phyloP scores from a whole-genome alignment of 495 filamentous ascomycete species.

The Aspergillus homomorphus region DNA sequence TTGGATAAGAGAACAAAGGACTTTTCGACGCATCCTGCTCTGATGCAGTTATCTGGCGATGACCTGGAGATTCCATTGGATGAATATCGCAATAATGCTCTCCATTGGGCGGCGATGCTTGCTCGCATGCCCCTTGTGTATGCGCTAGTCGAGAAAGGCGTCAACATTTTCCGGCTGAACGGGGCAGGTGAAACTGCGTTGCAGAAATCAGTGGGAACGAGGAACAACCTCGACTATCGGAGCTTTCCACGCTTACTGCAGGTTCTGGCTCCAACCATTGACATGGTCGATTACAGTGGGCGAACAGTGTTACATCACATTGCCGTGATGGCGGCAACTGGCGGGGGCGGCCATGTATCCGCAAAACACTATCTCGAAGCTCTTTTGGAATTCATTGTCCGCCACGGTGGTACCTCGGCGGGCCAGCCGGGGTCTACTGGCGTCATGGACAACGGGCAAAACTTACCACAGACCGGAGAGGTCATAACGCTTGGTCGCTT shows the following conservation, averaged over 20 bases:
- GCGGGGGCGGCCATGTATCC: conserved; percentile 72
- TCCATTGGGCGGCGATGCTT: conserved; percentile 97
- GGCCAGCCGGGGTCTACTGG: conserved; percentile 49
- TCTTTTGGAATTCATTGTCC: conserved; percentile 87
- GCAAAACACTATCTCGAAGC: conserved; percentile 93
- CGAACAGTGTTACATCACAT: conserved; percentile 95
- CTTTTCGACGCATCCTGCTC: conserved; percentile 61
- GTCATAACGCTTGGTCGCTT: conserved; percentile 83
- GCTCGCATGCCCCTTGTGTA: conserved; percentile 77
- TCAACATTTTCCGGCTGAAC: conserved; percentile 84
- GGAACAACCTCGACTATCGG: conserved; percentile 83
- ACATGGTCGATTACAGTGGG: conserved; percentile 81
- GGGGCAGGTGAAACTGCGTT: conserved; percentile 84
- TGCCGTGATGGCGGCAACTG: conserved; percentile 88
- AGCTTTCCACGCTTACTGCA: conserved; percentile 84
- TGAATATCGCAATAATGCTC: conserved; percentile 75
- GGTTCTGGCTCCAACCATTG: conserved; percentile 83
- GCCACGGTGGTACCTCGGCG: conserved; percentile 65
- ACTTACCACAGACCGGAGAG: conserved; percentile 38
- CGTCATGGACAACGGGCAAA: conserved; percentile 21
- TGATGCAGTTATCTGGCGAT: conserved; percentile 67
- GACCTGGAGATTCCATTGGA: conserved; percentile 92
- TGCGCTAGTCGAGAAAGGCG: conserved; percentile 75
- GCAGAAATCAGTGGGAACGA: conserved; percentile 81
- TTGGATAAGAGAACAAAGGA: conserved; percentile 64